A percentile compares a stretch with the other conserved stretches of the same genome.
phyloP scores from a whole-genome alignment of 768 basidiomycete species.

The Cubamyces sp. region DNA sequence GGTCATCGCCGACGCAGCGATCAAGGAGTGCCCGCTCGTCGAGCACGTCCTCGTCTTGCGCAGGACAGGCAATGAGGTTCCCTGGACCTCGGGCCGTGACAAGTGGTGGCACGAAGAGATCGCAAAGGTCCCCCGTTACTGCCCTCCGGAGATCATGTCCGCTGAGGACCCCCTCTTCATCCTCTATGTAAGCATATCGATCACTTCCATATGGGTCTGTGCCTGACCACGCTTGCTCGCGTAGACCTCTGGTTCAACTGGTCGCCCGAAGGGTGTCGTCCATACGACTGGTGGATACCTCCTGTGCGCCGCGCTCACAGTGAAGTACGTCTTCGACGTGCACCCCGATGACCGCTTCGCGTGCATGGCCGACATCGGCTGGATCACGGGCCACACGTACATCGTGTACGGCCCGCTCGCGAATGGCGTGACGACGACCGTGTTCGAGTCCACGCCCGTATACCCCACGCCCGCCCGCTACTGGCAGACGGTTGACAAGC shows the following conservation, averaged over 20 bases:
- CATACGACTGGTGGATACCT: conserved; percentile 90
- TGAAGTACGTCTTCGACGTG: conserved; percentile 98
- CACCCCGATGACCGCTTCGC: conserved; percentile 96
- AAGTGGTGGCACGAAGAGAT: conserved; percentile 97
- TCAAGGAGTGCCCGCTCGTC: conserved; percentile 82
- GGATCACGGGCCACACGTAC: conserved; percentile 98
- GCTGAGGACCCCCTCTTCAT: conserved; percentile 98
- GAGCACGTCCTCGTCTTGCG: conserved; percentile 90
- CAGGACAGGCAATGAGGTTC: conserved; percentile 82
- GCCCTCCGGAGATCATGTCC: conserved; percentile 84
- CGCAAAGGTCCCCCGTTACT: conserved; percentile 82
- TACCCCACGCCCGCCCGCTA: conserved; percentile 96
- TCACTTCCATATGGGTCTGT: conserved; percentile 1
- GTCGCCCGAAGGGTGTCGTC: conserved; percentile 97
- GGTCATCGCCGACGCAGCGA: conserved; percentile 88
- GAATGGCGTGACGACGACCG: conserved; percentile 82
- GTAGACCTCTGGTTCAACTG: conserved; percentile 92
- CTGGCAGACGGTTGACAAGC: conserved; percentile 94
- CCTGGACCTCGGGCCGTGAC: conserved; percentile 85
- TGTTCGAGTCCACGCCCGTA: conserved; percentile 96
- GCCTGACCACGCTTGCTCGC: conserved; percentile 8
- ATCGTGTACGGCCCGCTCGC: conserved; percentile 94
- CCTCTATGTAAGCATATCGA: conserved; percentile 77
- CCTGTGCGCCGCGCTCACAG: conserved; percentile 86
- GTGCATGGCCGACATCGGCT: conserved; percentile 98